These are phyloP conservation scores for Pseudisothecium myosuroides DNA, from an alignment of 225 moss, liverwort and hornwort species.

Conservation along the genomic window DNA sequence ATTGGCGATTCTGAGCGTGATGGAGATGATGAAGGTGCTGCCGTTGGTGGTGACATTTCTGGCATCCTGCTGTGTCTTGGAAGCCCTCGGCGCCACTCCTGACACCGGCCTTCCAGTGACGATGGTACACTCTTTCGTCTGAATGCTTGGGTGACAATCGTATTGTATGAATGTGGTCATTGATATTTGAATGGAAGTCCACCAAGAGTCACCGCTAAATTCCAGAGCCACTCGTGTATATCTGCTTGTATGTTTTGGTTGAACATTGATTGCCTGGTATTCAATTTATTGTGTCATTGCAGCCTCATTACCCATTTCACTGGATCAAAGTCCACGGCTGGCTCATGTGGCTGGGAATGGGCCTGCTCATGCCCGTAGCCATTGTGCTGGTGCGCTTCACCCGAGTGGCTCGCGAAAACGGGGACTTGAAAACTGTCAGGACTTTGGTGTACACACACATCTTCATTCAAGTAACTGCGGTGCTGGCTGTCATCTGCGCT, in stretches of 20 bases:
- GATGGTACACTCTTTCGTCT: neutral
- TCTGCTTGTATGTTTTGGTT: neutral
- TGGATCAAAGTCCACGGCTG: slow-evolving; percentile 52
- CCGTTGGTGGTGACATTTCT: neutral
- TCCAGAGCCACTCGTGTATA: neutral
- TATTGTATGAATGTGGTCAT: neutral
- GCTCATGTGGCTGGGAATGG: slow-evolving; percentile 60
- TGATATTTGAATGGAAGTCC: neutral
- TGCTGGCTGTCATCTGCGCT: neutral
- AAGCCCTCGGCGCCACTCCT: neutral
- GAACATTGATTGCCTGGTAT: neutral
- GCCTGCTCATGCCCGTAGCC: slow-evolving; percentile 53
- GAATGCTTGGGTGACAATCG: neutral
- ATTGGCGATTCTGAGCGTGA: too few relatives aligned
- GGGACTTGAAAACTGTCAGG: neutral
- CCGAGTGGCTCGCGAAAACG: slow-evolving; percentile 3
- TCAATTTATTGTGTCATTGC: neutral
- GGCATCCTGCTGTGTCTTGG: neutral
- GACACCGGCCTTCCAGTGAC: neutral
- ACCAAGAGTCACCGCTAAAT: neutral
- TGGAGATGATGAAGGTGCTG: too few relatives aligned
- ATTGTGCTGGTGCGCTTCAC: slow-evolving; percentile 44
- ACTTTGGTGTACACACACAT: slow-evolving; percentile 33
- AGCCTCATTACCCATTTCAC: slow-evolving; percentile 4
- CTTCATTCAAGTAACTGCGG: slow-evolving; percentile 14